These are phyloP conservation scores for Metarhizium sp. DNA, from an alignment of 2,329 filamentous ascomycete species.

Conservation along the genomic window DNA sequence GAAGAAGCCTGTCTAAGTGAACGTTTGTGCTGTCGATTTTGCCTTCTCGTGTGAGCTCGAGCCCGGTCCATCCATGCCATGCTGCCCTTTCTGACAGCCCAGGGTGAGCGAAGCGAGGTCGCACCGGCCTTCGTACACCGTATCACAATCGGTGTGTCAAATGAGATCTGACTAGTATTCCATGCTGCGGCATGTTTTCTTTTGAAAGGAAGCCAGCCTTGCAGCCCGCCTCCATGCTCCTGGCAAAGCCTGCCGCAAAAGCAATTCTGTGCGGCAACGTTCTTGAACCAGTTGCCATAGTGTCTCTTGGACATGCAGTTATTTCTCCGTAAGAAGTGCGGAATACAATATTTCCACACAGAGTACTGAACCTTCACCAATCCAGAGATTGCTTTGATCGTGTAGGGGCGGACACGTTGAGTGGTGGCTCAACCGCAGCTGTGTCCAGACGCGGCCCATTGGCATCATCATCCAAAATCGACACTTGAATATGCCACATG, in stretches of 20 bases:
- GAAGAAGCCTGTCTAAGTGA: too few relatives aligned
- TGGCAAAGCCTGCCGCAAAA: not conserved
- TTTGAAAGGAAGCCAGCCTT: not conserved
- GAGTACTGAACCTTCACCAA: slow-evolving; percentile 21
- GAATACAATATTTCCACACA: not conserved
- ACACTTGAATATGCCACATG: slow-evolving; percentile 24
- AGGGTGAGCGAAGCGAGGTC: not conserved
- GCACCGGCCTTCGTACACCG: not conserved
- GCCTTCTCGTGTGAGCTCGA: too few relatives aligned
- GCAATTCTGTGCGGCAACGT: not conserved
- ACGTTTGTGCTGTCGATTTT: too few relatives aligned
- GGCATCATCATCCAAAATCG: slow-evolving; percentile 24
- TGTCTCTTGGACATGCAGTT: not conserved
- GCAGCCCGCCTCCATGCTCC: not conserved
- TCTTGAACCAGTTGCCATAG: not conserved
- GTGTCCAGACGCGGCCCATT: slow-evolving; percentile 17
- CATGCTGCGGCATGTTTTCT: not conserved
- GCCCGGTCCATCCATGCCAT: not conserved
- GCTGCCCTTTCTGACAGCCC: not conserved
- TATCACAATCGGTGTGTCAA: not conserved
- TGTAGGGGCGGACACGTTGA: slow-evolving; percentile 13
- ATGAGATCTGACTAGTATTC: not conserved
- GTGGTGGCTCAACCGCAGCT: slow-evolving; percentile 18
- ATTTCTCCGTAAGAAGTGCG: too few relatives aligned
- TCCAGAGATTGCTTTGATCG: slow-evolving; percentile 25